Evolutionary conservation across 2,329 filamentous ascomycete species (phyloP), one percentile per base, ranked within the genome.

Genomic region (Sporothrix phasma): DNA sequence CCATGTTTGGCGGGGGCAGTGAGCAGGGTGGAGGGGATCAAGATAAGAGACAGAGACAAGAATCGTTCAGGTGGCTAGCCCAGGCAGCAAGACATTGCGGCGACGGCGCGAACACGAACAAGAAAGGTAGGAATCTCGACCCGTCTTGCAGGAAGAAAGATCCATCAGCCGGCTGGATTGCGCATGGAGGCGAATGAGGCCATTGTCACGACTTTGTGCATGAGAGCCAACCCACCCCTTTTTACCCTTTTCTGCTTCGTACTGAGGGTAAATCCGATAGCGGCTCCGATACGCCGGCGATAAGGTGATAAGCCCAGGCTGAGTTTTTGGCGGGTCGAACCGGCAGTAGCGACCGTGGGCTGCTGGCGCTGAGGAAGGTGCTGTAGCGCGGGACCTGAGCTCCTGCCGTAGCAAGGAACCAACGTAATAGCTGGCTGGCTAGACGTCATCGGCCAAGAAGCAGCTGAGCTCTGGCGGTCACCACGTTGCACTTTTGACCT

Each of bases 101-200:
- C 24, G 13, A 10, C 56, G 5, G 15, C 5, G 13, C 26, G 15
- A 29, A 7, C 22, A 43, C 2, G 13, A 43, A 19, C n/a, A 22
- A 41, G 22, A 26, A 37, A 58, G n/a, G 13, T n/a, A 43, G 29
- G 39, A 39, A 24, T 24, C 22, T 22, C 19, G 19, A 24, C 19
- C 41, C 8, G n/a, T 8, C 13, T 58, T 41, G 34, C 37, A 58
- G 24, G 37, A 58, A 22, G 22, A 41, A 19, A 39, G 22, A 37
- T 47, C 26, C 58, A 34, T 19, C 41, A 19, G 58, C 10, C 41
- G 2, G 58, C 2, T 29, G n/a, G 24, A 29, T 43, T 3, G 22
- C 59, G 59, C 59, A 49, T 62, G 34, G 17, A 34, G 17, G 34
- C 29, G 34, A 39, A 62, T 62, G 60, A 62, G 60, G 46, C 60